A percentile compares a stretch with the other conserved stretches of the same genome.
Conservation (phyloP, 345 rosid species). For the Citrus hindsii region DNA sequence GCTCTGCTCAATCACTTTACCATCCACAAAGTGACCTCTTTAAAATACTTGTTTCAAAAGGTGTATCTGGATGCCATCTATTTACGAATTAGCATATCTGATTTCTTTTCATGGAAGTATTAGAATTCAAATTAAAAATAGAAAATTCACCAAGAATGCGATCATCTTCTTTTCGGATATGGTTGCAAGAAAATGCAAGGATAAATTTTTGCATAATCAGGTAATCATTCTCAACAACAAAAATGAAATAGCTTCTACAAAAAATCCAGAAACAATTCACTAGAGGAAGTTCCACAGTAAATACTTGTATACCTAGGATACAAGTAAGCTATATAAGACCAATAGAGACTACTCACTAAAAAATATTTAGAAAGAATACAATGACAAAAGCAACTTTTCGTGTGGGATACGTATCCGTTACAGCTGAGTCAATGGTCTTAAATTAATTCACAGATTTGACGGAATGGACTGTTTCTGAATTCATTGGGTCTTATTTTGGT, state of each 20-base stretch:
- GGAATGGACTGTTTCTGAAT: neutral
- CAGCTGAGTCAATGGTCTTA: neutral
- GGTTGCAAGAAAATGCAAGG: neutral
- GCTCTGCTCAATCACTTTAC: conserved; percentile 31
- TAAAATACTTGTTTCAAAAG: conserved; percentile 20
- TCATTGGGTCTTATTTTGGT: neutral
- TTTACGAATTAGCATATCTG: neutral
- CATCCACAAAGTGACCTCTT: conserved; percentile 33
- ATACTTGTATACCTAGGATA: neutral
- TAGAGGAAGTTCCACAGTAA: neutral
- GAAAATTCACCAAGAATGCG: neutral
- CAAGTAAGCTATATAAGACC: neutral
- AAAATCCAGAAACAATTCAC: neutral
- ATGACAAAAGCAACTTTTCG: neutral
- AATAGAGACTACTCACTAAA: neutral
- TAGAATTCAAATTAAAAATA: neutral
- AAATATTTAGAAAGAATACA: neutral
- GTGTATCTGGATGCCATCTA: conserved; percentile 27
- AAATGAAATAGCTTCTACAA: neutral
- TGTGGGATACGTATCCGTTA: neutral
- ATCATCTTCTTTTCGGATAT: neutral
- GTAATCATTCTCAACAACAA: neutral
- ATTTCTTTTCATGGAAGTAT: neutral
- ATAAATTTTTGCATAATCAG: neutral
- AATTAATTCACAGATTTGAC: neutral